Percentiles rank a stretch among this genome's conserved stretches.
Evolutionary conservation across 2,329 filamentous ascomycete genomes (phyloP).

Genomic region (Phyllosticta capitalensis): DNA sequence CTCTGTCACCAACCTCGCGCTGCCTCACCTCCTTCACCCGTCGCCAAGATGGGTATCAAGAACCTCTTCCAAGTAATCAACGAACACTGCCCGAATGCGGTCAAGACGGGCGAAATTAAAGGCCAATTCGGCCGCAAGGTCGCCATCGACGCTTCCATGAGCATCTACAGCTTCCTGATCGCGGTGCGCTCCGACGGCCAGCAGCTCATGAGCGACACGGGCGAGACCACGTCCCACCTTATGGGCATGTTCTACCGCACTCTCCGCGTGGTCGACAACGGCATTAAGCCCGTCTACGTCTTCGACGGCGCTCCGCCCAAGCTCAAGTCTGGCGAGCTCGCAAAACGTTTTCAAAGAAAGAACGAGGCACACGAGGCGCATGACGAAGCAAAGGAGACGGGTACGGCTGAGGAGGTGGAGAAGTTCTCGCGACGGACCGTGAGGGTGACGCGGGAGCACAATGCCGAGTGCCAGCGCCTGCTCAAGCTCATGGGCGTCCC

Average conservation of each 20-base stretch:
- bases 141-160: conserved; percentile 90
- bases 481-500: conserved; percentile 94
- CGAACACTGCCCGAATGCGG: conserved; percentile 86
- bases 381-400: conserved; percentile 94
- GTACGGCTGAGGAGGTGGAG: conserved; percentile 94
- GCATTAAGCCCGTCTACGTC: conserved; percentile 96
- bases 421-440: conserved; percentile 94
- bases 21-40: not conserved
- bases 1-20: conserved; percentile 2
- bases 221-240: conserved; percentile 93
- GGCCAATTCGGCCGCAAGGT: conserved; percentile 98
- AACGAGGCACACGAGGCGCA: conserved; percentile 80
- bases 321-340: conserved; percentile 92
- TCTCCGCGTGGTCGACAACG: conserved; percentile 94
- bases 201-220: conserved; percentile 87
- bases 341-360: conserved; percentile 92
- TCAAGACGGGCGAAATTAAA: conserved; percentile 98
- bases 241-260: conserved; percentile 99
- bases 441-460: conserved; percentile 91
- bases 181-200: conserved; percentile 95
- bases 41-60: conserved; percentile 29
- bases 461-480: conserved; percentile 83
- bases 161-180: conserved; percentile 97
- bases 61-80: conserved; percentile 40
- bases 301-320: conserved; percentile 96